A percentile compares a stretch with the other conserved stretches of the same genome.
Conservation (phyloP, 129 eudicot genomes). For the Artemisia argyi region DNA sequence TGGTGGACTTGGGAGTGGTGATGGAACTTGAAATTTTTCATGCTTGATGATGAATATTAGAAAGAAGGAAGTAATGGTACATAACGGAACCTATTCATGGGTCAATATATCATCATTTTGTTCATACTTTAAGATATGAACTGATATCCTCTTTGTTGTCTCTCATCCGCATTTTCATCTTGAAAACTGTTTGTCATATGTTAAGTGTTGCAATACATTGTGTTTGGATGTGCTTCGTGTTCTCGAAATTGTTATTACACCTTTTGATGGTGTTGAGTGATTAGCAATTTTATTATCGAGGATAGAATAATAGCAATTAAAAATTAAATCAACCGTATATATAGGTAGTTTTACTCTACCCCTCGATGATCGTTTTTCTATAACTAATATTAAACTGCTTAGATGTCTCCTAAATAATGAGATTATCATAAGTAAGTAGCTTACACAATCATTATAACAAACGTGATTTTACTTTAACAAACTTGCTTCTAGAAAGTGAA, state of each 20-base stretch:
- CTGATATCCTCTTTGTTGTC: constrained; percentile 3
- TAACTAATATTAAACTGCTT: background rate
- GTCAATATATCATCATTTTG: constrained; percentile 21
- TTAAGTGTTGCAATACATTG: background rate
- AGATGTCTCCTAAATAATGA: background rate
- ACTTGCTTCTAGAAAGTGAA: too few relatives aligned
- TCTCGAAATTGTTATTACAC: background rate
- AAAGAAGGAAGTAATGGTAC: too few relatives aligned
- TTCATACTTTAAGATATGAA: constrained; percentile 8
- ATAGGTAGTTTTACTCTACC: background rate
- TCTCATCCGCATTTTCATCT: constrained; percentile 5
- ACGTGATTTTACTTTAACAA: too few relatives aligned
- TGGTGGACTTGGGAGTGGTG: too few relatives aligned
- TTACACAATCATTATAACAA: too few relatives aligned
- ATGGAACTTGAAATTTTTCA: too few relatives aligned
- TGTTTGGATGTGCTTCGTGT: background rate
- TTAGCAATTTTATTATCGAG: background rate
- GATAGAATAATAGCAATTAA: background rate
- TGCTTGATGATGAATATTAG: too few relatives aligned
- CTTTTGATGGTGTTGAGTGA: background rate
- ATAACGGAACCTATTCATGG: background rate
- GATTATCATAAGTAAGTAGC: too few relatives aligned
- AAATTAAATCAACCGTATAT: background rate
- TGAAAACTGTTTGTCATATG: constrained; percentile 13
- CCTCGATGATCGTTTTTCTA: background rate